phyloP scores from a whole-genome alignment of 2,329 filamentous ascomycete genomes.

The Diaporthe citrichinensis region DNA sequence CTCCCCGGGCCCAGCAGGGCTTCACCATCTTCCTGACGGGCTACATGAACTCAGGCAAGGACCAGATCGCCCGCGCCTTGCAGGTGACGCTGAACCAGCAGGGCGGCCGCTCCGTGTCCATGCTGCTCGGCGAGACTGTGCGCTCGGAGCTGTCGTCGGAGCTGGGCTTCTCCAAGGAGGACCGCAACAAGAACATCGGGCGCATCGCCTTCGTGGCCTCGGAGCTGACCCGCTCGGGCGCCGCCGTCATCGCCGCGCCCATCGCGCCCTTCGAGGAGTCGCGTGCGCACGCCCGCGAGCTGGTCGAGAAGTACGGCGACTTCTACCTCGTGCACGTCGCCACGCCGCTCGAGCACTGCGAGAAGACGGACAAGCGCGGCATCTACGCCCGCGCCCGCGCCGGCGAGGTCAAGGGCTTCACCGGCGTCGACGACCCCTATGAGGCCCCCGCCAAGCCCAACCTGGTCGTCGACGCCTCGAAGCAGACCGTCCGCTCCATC shows the following conservation, averaged over 20 bases:
- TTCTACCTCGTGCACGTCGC: constrained; percentile 98
- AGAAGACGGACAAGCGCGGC: constrained; percentile 94
- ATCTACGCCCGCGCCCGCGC: constrained; percentile 87
- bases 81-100: constrained; percentile 99
- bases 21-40: constrained; percentile 99
- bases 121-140: constrained; percentile 96
- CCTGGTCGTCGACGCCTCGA: constrained; percentile 86
- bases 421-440: constrained; percentile 97
- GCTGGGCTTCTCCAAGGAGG: constrained; percentile 93
- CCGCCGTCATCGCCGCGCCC: constrained; percentile 95
- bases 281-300: constrained; percentile 82
- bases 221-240: constrained; percentile 92
- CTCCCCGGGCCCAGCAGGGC: constrained; percentile 89
- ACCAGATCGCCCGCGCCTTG: constrained; percentile 93
- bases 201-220: constrained; percentile 97
- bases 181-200: constrained; percentile 94
- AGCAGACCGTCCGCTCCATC: constrained; percentile 89
- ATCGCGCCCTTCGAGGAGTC: constrained; percentile 93
- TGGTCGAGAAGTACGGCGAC: constrained; percentile 88
- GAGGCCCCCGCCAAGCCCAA: constrained; percentile 87
- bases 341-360: constrained; percentile 90
- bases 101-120: constrained; percentile 92
- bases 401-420: constrained; percentile 98
- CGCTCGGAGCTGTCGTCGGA: constrained; percentile 93
- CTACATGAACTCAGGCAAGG: constrained; percentile 97